Evolutionary conservation across 2,329 filamentous ascomycete species (phyloP), one percentile per base, ranked within the genome.

Genomic region (Ampelomyces quisqualis): DNA sequence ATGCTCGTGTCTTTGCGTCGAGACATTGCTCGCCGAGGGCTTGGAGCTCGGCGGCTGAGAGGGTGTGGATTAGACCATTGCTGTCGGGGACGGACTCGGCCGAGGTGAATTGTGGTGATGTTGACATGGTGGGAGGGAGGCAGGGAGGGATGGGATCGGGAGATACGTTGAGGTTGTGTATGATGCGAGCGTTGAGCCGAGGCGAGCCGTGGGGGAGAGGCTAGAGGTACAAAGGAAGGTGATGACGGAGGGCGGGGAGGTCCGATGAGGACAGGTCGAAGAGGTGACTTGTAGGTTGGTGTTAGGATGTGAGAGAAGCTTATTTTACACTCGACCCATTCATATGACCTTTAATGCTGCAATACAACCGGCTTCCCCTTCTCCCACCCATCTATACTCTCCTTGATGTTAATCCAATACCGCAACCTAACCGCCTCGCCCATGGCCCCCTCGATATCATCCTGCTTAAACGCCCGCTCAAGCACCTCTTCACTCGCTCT

Each of bases 401-500:
- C 86, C 48, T 82, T 78, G 47, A 97, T 84, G 69, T 90, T 95
- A 40, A 86, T 78, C 91, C 91, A 96, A 73, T 96, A 97, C 66
- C 89, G 76, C 72, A 96, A 70, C 66, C 79, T 76, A 2, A 95
- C 82, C 31, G 84, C 83, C 77, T 94, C 88, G 46, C 64, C 69
- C 70, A 79, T 82, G 11, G 90, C 91, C 7, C 48, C 70, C 27
- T 82, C 77, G 26, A 87, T 63, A 62, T 91, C 80, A 34, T 85
- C 86, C 7, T 67, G 57, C 47, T 72, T 75, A 62, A 97, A 91
- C 1, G 82, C 80, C 39, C 66, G 58, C 32, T 79, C 86, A 17
- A 97, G 60, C 1, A 70, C 65, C 34, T 68, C 69, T 61, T 90
- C 84, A 58, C 84, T 85, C 48, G 70, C 73, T 13, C 60, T 59